Evolutionary conservation across 2,329 filamentous ascomycete species (phyloP).

Genomic region (Pyricularia sp.): DNA sequence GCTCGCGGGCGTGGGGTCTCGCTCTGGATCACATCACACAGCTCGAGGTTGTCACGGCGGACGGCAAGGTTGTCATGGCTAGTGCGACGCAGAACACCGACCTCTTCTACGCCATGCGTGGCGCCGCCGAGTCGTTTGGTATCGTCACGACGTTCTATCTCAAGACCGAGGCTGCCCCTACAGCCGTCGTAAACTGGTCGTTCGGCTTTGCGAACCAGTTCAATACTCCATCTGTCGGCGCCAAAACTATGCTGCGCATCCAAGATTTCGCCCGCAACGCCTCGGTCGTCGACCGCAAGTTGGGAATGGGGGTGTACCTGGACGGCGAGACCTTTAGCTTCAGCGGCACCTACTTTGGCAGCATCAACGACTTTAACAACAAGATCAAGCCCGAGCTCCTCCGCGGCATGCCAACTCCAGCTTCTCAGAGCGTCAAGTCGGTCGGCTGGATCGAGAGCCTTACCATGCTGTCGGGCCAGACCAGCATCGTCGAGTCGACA

Average conservation of each 20-base stretch:
- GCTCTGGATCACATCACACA: slow-evolving; percentile 22
- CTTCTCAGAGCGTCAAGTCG: neutral
- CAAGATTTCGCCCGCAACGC: slow-evolving; percentile 4
- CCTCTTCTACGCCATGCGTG: slow-evolving; percentile 29
- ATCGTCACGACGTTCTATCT: slow-evolving; percentile 23
- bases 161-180: slow-evolving; percentile 23
- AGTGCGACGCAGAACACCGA: slow-evolving; percentile 21
- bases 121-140: slow-evolving; percentile 27
- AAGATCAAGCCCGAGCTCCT: slow-evolving; percentile 4
- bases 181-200: slow-evolving; percentile 5
- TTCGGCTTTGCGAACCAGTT: slow-evolving; percentile 2
- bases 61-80: slow-evolving; percentile 18
- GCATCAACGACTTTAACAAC: neutral
- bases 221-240: neutral
- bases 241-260: slow-evolving; percentile 1
- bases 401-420: neutral
- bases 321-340: slow-evolving; percentile 3
- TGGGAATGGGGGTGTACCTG: slow-evolving; percentile 3
- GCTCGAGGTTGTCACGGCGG: slow-evolving; percentile 23
- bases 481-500: neutral
- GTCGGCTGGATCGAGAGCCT: slow-evolving; percentile 2
- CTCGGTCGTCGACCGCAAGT: slow-evolving; percentile 1
- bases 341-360: slow-evolving; percentile 4
- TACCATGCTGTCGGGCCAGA: neutral
- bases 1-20: slow-evolving; percentile 21